phyloP scores from a whole-genome alignment of 371 early-diverging fungal species.

The Phascolomyces articulosus region DNA sequence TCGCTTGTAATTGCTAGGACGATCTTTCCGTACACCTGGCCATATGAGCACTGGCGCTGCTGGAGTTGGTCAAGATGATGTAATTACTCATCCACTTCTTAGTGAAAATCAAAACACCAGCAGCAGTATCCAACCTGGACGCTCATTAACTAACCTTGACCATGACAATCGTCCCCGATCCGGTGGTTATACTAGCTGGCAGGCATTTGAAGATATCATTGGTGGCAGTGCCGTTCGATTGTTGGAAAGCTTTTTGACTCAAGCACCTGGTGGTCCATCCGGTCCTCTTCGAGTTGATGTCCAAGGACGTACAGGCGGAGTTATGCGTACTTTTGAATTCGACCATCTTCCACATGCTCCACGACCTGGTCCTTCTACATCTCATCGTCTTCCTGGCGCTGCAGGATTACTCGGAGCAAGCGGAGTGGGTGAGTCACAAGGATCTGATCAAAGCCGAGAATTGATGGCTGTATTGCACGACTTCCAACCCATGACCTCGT shows the following conservation, averaged over 20 bases:
- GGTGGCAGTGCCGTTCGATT: conserved; percentile 72
- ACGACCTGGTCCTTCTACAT: conserved; percentile 13
- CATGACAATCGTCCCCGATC: conserved; percentile 17
- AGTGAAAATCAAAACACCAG: conserved; percentile 45
- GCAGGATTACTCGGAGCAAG: no score
- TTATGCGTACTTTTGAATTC: conserved; percentile 49
- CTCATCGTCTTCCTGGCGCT: background rate
- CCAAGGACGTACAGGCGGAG: conserved; percentile 41
- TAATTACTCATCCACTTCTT: conserved; percentile 74
- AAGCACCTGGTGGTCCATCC: conserved; percentile 33
- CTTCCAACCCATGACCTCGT: conserved; percentile 74
- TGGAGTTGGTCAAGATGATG: conserved; percentile 48
- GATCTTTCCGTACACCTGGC: conserved; percentile 31
- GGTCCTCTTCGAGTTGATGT: conserved; percentile 60
- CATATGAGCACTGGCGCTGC: conserved; percentile 16
- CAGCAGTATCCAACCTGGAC: conserved; percentile 4
- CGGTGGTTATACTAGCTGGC: conserved; percentile 49
- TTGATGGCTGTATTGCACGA: conserved; percentile 64
- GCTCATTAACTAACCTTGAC: conserved; percentile 6
- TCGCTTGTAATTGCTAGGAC: conserved; percentile 17
- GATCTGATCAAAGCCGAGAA: conserved; percentile 34
- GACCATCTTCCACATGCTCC: conserved; percentile 22
- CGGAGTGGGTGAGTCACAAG: conserved; percentile 5
- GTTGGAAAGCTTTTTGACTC: conserved; percentile 65
- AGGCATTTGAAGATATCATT: conserved; percentile 73